These are phyloP conservation scores for Tylopilus felleus DNA, from an alignment of 768 basidiomycete genomes.

Conservation along the genomic window DNA sequence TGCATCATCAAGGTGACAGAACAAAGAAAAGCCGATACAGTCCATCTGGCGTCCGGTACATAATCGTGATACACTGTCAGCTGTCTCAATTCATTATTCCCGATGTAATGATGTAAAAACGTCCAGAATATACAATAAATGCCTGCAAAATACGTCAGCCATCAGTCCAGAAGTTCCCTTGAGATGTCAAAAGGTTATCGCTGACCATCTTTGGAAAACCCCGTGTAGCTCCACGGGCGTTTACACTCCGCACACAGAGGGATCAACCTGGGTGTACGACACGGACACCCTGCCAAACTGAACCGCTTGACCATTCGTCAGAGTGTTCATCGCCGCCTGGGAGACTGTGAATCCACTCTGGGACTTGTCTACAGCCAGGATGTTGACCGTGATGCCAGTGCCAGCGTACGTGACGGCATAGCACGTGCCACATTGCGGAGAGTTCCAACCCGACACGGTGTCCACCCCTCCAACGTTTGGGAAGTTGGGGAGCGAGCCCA, in stretches of 20 bases:
- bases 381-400: slow-evolving; percentile 37
- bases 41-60: slow-evolving; percentile 2
- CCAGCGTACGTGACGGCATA: slow-evolving; percentile 27
- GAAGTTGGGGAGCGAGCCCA: slow-evolving; percentile 37
- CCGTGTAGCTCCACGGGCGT: neutral
- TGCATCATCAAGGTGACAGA: neutral
- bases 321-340: slow-evolving; percentile 23
- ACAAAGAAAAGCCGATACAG: neutral
- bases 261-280: neutral
- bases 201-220: slow-evolving; percentile 1
- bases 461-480: slow-evolving; percentile 34
- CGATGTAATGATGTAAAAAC: neutral
- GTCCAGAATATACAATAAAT: neutral
- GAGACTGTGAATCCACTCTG: slow-evolving; percentile 38
- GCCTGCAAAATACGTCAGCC: slow-evolving; percentile 3
- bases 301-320: slow-evolving; percentile 17
- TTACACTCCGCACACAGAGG: slow-evolving; percentile 2
- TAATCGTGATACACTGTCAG: neutral
- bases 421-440: slow-evolving; percentile 28
- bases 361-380: slow-evolving; percentile 55
- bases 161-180: neutral
- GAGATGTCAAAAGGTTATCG: neutral
- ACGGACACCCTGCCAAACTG: slow-evolving; percentile 21
- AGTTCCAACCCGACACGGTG: slow-evolving; percentile 23
- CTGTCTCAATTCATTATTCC: neutral